Percentiles rank a stretch among this genome's conserved stretches.
These are phyloP conservation scores for Arthrobotrys pseudoclavata DNA, from an alignment of 2,329 filamentous ascomycete species.

Conservation along the genomic window DNA sequence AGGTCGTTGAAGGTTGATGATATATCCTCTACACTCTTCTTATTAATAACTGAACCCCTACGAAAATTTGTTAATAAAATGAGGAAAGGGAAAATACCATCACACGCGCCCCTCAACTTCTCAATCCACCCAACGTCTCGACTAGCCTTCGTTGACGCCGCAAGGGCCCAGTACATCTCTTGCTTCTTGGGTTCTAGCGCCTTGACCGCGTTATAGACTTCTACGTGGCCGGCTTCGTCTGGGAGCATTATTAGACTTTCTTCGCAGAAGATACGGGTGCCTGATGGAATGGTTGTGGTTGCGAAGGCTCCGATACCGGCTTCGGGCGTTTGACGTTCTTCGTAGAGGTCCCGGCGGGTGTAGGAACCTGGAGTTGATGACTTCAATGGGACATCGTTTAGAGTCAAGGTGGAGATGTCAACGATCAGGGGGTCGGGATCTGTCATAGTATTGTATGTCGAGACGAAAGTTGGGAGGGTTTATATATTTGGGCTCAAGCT, in stretches of 20 bases:
- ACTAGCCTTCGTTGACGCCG: conserved; percentile 49
- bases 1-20: conserved; percentile 42
- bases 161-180: conserved; percentile 37
- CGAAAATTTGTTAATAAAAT: too few relatives aligned
- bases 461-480: neutral
- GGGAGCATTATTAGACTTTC: conserved; percentile 46
- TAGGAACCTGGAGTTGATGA: conserved; percentile 6
- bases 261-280: conserved; percentile 54
- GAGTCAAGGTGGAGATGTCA: conserved; percentile 19
- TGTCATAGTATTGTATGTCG: conserved; percentile 16
- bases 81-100: conserved; percentile 20
- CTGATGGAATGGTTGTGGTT: conserved; percentile 25
- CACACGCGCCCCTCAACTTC: conserved; percentile 12
- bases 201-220: conserved; percentile 30
- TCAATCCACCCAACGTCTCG: conserved; percentile 48
- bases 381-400: conserved; percentile 1
- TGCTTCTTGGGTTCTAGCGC: conserved; percentile 6
- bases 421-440: conserved; percentile 2
- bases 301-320: conserved; percentile 45
- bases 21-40: conserved; percentile 19
- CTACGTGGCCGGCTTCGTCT: conserved; percentile 35
- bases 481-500: neutral
- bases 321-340: conserved; percentile 46
- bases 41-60: neutral
- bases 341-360: conserved; percentile 47